A percentile compares a stretch with the other conserved stretches of the same genome.
phyloP scores from a whole-genome alignment of 306 rosid genomes.

The Echinosophora koreensis region DNA sequence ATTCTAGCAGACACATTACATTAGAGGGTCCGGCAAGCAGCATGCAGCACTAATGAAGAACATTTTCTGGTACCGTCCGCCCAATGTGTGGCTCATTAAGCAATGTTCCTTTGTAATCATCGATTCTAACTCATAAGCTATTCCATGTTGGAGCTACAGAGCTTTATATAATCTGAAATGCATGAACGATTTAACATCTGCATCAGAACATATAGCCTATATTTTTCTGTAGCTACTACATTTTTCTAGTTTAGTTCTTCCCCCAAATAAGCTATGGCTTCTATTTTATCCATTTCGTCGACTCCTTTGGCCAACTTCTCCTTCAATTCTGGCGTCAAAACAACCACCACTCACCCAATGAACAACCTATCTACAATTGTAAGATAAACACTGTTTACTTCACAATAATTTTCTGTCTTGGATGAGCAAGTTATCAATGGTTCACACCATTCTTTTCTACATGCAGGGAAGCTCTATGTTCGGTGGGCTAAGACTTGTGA shows the following conservation, averaged over 20 bases:
- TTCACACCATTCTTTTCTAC: slow-evolving; percentile 4
- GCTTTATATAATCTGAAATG: slow-evolving; percentile 23
- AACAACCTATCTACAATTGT: slow-evolving; percentile 44
- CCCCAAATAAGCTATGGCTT: slow-evolving; percentile 48
- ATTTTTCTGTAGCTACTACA: not conserved
- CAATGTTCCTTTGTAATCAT: slow-evolving; percentile 33
- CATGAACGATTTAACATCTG: slow-evolving; percentile 27
- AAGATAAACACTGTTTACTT: slow-evolving; percentile 17
- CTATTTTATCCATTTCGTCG: slow-evolving; percentile 50
- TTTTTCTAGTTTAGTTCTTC: not conserved
- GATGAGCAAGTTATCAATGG: not conserved
- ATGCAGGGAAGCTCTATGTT: slow-evolving; percentile 57
- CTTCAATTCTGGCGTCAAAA: slow-evolving; percentile 41
- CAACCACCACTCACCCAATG: slow-evolving; percentile 39
- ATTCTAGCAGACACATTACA: not conserved
- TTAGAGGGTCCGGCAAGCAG: not conserved
- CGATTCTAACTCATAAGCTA: slow-evolving; percentile 29
- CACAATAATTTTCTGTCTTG: not conserved
- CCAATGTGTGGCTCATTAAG: slow-evolving; percentile 16
- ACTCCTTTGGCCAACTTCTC: slow-evolving; percentile 41
- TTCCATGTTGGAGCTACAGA: not conserved
- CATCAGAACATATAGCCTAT: not conserved
- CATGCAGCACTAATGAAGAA: slow-evolving; percentile 8
- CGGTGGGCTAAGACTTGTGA: slow-evolving; percentile 54
- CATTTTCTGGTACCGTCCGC: slow-evolving; percentile 45